A percentile compares a stretch with the other conserved stretches of the same genome.
phyloP scores from a whole-genome alignment of 2,329 filamentous ascomycete species.

The Fonsecaea nubica region DNA sequence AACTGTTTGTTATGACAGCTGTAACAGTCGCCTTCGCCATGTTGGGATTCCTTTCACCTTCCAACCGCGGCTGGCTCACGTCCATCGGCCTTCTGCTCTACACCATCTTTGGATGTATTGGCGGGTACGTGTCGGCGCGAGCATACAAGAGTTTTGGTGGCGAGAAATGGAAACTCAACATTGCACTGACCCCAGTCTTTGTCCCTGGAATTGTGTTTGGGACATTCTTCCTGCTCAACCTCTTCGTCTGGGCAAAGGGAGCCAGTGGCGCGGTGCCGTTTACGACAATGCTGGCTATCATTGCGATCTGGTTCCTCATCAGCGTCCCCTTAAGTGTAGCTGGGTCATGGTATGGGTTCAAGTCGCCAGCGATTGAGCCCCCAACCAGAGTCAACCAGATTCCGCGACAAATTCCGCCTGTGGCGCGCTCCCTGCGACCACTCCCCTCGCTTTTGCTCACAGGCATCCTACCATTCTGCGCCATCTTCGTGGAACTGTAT shows the following conservation, averaged over 20 bases:
- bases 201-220: constrained; percentile 86
- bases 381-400: constrained; percentile 98
- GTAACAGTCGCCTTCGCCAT: constrained; percentile 93
- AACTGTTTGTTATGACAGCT: constrained; percentile 97
- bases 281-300: constrained; percentile 91
- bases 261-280: constrained; percentile 95
- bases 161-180: constrained; percentile 93
- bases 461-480: constrained; percentile 90
- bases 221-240: constrained; percentile 89
- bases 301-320: constrained; percentile 96
- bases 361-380: constrained; percentile 70
- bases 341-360: constrained; percentile 94
- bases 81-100: constrained; percentile 94
- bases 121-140: constrained; percentile 85
- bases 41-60: constrained; percentile 91
- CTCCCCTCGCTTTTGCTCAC: constrained; percentile 91
- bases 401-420: constrained; percentile 89
- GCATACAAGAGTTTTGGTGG: constrained; percentile 95
- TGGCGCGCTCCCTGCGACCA: constrained; percentile 80
- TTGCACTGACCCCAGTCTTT: constrained; percentile 82
- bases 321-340: constrained; percentile 88
- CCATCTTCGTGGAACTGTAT: constrained; percentile 97
- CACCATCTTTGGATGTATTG: constrained; percentile 88
- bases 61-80: constrained; percentile 90
- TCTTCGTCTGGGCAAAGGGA: constrained; percentile 93